These are phyloP conservation scores for Wickerhamiella musiphila DNA, from an alignment of 805 yeast species.

Conservation along the genomic window DNA sequence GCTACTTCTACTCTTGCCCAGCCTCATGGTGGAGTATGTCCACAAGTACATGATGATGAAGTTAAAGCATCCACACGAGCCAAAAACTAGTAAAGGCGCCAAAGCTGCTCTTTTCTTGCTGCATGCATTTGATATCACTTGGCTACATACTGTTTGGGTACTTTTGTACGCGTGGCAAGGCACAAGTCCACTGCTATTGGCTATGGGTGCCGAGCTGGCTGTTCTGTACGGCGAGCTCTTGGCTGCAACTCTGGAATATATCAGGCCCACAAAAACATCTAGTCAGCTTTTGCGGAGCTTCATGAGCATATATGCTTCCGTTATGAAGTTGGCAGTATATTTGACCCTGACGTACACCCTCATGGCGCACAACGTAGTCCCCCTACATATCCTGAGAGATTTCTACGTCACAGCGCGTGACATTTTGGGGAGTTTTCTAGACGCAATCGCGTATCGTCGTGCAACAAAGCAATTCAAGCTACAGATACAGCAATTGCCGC, in stretches of 20 bases:
- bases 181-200: conserved; percentile 5
- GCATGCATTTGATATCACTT: conserved; percentile 6
- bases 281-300: neutral
- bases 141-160: conserved; percentile 7
- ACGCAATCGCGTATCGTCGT: conserved; percentile 4
- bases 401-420: conserved; percentile 3
- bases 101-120: conserved; percentile 1
- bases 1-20: conserved; percentile 4
- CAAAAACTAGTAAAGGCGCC: neutral
- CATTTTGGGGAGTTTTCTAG: conserved; percentile 1
- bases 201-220: conserved; percentile 7
- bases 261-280: conserved; percentile 2
- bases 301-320: neutral
- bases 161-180: conserved; percentile 2
- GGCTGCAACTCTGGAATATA: conserved; percentile 2
- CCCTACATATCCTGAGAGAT: conserved; percentile 7
- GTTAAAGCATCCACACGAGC: no score
- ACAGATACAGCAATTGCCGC: no score
- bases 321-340: conserved; percentile 4
- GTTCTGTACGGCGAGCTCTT: conserved; percentile 8
- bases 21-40: conserved; percentile 5
- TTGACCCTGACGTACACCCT: conserved; percentile 4
- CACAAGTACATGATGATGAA: conserved; percentile 4
- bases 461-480: conserved; percentile 2
- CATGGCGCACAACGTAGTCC: conserved; percentile 6